Evolutionary conservation across 2,329 filamentous ascomycete species (phyloP).

Genomic region (Pseudogymnoascus sp.): DNA sequence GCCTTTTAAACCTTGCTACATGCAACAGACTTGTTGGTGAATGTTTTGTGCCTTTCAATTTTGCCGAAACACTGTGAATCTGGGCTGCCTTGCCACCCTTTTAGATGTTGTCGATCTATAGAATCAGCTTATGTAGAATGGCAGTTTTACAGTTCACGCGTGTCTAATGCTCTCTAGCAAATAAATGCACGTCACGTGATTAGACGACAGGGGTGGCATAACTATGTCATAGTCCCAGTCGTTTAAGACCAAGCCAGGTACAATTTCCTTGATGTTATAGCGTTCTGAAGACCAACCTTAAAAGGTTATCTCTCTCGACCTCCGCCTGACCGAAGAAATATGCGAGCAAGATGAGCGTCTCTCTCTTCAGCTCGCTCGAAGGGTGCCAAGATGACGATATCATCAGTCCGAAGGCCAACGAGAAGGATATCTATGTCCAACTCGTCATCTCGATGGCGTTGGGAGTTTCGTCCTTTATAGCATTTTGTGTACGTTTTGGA

Average conservation of each 20-base stretch:
- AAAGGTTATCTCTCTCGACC: neutral
- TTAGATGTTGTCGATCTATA: neutral
- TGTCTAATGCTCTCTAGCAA: neutral
- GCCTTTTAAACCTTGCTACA: neutral
- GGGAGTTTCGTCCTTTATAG: conserved; percentile 61
- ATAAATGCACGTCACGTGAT: neutral
- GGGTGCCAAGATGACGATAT: conserved; percentile 7
- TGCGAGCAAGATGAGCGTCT: neutral
- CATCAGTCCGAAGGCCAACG: conserved; percentile 13
- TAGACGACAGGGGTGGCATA: neutral
- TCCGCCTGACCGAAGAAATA: neutral
- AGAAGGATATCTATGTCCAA: conserved; percentile 43
- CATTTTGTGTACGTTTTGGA: conserved; percentile 58
- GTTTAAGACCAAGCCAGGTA: neutral
- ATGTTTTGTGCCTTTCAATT: neutral
- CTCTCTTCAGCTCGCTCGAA: neutral
- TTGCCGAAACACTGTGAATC: neutral
- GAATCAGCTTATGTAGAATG: neutral
- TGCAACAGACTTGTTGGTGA: neutral
- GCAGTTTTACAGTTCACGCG: neutral
- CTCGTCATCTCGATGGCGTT: conserved; percentile 62
- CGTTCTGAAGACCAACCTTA: neutral
- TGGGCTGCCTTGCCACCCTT: neutral
- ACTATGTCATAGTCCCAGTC: neutral
- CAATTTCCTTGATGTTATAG: neutral